Conservation (phyloP, 1,139 yeast species). For the Waltiozyma sp. region DNA sequence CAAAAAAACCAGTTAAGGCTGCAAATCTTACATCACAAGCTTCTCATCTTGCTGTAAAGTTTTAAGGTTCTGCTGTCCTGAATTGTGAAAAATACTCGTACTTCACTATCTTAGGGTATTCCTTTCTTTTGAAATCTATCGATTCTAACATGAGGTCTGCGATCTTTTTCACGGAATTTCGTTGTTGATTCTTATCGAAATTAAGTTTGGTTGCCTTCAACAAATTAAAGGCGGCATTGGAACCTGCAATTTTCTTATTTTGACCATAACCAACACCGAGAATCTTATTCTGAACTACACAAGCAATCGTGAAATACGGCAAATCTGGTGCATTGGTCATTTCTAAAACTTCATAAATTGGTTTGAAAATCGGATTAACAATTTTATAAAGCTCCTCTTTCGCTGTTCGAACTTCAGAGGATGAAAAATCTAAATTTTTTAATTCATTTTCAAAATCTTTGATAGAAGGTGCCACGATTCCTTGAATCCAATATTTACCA, state of each 20-base stretch:
- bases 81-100: neutral
- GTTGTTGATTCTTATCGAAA: neutral
- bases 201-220: neutral
- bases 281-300: conserved; percentile 26
- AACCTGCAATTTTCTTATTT: conserved; percentile 53
- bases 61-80: neutral
- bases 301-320: conserved; percentile 23
- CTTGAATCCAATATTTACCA: neutral
- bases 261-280: conserved; percentile 52
- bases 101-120: neutral
- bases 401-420: conserved; percentile 13
- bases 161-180: neutral
- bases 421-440: neutral
- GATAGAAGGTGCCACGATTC: neutral
- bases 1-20: too few species aligned
- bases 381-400: conserved; percentile 4
- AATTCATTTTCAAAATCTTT: neutral
- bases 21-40: too few species aligned
- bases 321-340: conserved; percentile 18
- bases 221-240: conserved; percentile 67
- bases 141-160: neutral
- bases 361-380: conserved; percentile 4
- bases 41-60: too few species aligned
- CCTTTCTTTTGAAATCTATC: neutral
- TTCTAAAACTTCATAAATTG: conserved; percentile 2